Evolutionary conservation across 2,329 filamentous ascomycete species (phyloP).

Genomic region (Alternaria rosae): DNA sequence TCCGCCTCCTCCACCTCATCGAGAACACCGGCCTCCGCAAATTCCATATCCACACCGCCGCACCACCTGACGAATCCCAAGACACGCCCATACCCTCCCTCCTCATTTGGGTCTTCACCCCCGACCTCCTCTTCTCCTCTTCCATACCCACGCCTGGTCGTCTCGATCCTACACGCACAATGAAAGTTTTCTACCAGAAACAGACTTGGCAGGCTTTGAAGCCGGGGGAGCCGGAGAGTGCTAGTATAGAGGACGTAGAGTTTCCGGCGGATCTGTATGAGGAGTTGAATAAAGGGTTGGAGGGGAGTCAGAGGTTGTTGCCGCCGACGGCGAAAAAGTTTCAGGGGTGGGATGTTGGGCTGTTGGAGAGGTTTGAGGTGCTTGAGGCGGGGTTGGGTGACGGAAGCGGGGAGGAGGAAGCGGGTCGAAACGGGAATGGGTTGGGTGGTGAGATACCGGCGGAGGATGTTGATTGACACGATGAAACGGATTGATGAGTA

Average conservation of each 20-base stretch:
- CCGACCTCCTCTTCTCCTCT: conserved; percentile 64
- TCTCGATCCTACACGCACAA: conserved; percentile 56
- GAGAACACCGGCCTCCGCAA: conserved; percentile 64
- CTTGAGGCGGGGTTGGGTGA: conserved; percentile 19
- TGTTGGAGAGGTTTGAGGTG: conserved; percentile 63
- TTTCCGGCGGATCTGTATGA: conserved; percentile 62
- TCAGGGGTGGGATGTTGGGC: conserved; percentile 71
- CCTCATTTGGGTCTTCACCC: conserved; percentile 67
- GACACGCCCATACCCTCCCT: conserved; percentile 25
- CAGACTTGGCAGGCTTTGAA: conserved; percentile 33
- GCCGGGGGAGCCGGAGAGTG: conserved; percentile 46
- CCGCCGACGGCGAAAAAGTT: conserved; percentile 66
- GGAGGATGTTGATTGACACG: conserved; percentile 9
- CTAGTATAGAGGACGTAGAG: conserved; percentile 59
- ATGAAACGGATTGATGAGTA: neutral
- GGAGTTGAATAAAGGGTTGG: conserved; percentile 56
- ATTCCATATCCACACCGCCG: conserved; percentile 59
- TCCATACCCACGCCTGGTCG: conserved; percentile 39
- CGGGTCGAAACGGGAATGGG: neutral
- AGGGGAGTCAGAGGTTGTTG: conserved; percentile 60
- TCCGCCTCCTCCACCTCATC: conserved; percentile 63
- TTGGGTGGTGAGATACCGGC: neutral
- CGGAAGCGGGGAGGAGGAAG: neutral
- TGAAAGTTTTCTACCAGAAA: conserved; percentile 64
- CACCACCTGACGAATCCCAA: neutral